These are phyloP conservation scores for Tolypocladium paradoxum DNA, from an alignment of 2,329 filamentous ascomycete genomes.

Conservation along the genomic window DNA sequence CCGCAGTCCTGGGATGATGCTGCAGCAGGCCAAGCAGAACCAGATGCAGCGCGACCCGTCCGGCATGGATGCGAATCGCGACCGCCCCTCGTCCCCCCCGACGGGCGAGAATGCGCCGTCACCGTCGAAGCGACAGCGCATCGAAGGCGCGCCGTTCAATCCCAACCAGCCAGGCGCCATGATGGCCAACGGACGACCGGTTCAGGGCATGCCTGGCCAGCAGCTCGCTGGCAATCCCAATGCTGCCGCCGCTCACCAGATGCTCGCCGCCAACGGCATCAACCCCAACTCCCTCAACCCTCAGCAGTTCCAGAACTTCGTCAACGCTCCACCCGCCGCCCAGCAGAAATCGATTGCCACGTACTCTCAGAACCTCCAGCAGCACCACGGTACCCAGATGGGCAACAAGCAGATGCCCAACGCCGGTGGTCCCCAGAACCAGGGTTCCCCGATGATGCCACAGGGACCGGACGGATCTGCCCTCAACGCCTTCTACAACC, in stretches of 20 bases:
- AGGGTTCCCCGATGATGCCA: constrained; percentile 75
- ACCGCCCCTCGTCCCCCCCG: constrained; percentile 70
- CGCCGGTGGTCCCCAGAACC: constrained; percentile 57
- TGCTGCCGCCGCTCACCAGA: constrained; percentile 43
- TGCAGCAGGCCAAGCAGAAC: constrained; percentile 61
- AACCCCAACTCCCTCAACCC: constrained; percentile 62
- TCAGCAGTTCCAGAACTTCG: constrained; percentile 61
- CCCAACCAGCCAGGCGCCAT: constrained; percentile 54
- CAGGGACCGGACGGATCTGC: constrained; percentile 55
- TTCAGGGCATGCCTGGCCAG: constrained; percentile 61
- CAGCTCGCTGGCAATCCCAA: constrained; percentile 47
- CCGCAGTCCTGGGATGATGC: constrained; percentile 57
- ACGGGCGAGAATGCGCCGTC: constrained; percentile 83
- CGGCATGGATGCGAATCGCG: constrained; percentile 74
- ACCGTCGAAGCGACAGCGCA: constrained; percentile 78
- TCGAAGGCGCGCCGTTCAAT: constrained; percentile 62
- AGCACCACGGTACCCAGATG: constrained; percentile 73
- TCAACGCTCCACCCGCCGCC: constrained; percentile 42
- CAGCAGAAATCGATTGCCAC: constrained; percentile 80
- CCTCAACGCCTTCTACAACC: constrained; percentile 52
- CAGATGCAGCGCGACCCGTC: constrained; percentile 85
- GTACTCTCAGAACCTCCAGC: constrained; percentile 75
- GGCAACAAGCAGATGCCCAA: constrained; percentile 72
- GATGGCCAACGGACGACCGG: constrained; percentile 64
- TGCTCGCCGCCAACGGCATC: constrained; percentile 60